These are phyloP conservation scores for Krasilnikovozyma curviuscula DNA, from an alignment of 768 basidiomycete genomes.

Conservation along the genomic window DNA sequence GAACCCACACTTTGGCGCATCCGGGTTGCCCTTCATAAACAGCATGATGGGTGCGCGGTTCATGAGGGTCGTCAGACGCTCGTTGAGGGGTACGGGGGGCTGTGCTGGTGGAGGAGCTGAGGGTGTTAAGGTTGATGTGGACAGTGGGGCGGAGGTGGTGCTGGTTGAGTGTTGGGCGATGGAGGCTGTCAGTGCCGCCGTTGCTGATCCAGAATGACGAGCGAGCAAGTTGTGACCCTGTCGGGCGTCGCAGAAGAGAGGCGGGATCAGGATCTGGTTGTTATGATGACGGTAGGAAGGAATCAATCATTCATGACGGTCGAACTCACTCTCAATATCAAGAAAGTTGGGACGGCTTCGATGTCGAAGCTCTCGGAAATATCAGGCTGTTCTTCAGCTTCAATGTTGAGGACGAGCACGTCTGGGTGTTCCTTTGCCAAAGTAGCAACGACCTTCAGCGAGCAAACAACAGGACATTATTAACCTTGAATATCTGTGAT, in stretches of 20 bases:
- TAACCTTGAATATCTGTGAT: background rate
- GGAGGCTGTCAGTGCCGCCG: conserved; percentile 39
- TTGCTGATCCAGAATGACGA: conserved; percentile 63
- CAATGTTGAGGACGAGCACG: conserved; percentile 62
- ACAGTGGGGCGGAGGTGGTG: conserved; percentile 13
- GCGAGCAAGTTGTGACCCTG: conserved; percentile 77
- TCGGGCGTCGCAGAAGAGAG: background rate
- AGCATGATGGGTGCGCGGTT: conserved; percentile 52
- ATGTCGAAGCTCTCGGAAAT: conserved; percentile 86
- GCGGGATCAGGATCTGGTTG: background rate
- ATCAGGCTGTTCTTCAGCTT: conserved; percentile 59
- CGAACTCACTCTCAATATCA: conserved; percentile 53
- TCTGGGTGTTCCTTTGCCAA: conserved; percentile 51
- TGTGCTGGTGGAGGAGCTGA: conserved; percentile 21
- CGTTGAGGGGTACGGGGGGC: conserved; percentile 45
- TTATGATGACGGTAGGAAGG: background rate
- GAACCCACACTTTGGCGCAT: conserved; percentile 79
- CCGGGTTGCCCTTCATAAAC: conserved; percentile 95
- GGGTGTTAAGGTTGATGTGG: conserved; percentile 8
- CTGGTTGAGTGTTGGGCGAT: conserved; percentile 28
- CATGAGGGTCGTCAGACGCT: conserved; percentile 54
- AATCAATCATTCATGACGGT: background rate
- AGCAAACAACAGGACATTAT: background rate
- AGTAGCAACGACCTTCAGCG: conserved; percentile 38
- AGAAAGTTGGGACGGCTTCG: conserved; percentile 65